These are phyloP conservation scores for Tilletia caries DNA, from an alignment of 1,284 basidiomycete genomes.

Conservation along the genomic window DNA sequence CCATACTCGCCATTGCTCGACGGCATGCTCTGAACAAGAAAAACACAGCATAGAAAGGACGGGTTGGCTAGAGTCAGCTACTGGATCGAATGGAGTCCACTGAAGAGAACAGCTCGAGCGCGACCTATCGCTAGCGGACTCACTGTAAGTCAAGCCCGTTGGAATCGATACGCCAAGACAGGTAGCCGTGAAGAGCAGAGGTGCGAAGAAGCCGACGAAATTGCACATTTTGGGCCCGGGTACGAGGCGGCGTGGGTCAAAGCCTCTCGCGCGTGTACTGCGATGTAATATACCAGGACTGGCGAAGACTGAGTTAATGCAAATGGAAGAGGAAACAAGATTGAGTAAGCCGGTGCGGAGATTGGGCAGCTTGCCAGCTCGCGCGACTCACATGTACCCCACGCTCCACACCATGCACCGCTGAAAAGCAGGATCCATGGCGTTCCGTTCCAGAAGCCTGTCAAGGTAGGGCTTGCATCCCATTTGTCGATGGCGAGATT, in stretches of 20 bases:
- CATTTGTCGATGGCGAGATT: conserved; percentile 11
- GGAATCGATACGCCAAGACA: neutral
- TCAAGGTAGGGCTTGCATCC: neutral
- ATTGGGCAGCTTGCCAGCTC: neutral
- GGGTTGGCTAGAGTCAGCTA: too few species aligned
- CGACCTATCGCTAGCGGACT: neutral
- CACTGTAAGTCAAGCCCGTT: conserved; percentile 6
- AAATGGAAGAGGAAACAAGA: neutral
- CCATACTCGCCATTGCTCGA: neutral
- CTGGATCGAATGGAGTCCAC: too few species aligned
- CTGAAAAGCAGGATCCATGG: conserved; percentile 6
- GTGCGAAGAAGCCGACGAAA: conserved; percentile 7
- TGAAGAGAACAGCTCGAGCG: too few species aligned
- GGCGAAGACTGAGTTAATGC: conserved; percentile 11
- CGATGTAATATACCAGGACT: conserved; percentile 5
- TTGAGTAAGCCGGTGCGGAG: neutral
- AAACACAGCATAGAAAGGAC: too few species aligned
- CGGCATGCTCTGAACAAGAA: neutral
- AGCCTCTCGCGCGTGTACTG: neutral
- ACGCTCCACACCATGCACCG: conserved; percentile 11
- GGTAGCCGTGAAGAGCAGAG: neutral
- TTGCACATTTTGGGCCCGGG: conserved; percentile 11
- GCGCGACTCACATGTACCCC: conserved; percentile 1
- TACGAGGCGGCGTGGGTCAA: neutral
- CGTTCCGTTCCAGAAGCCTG: conserved; percentile 12